Conservation (phyloP, 495 filamentous ascomycete species). For the Penicillium psychrofluorescens region DNA sequence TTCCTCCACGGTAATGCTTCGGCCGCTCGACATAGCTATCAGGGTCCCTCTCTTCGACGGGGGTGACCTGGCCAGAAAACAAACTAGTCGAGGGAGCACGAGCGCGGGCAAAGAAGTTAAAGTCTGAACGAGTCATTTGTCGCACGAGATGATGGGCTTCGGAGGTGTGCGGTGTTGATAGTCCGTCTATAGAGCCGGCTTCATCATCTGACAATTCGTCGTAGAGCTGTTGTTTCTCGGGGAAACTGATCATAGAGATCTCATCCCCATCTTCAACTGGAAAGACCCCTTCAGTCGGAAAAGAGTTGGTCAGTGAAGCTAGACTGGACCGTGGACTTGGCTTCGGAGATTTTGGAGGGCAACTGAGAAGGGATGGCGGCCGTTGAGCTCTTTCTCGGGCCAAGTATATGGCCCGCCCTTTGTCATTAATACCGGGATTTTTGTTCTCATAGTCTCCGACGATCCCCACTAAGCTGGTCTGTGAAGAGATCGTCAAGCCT, state of each 20-base stretch:
- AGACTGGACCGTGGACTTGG: constrained; percentile 20
- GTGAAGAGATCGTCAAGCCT: constrained; percentile 22
- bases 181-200: constrained; percentile 20
- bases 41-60: constrained; percentile 49
- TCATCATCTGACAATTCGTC: constrained; percentile 26
- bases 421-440: constrained; percentile 17
- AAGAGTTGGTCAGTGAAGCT: constrained; percentile 24
- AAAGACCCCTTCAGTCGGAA: constrained; percentile 22
- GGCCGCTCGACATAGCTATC: constrained; percentile 65
- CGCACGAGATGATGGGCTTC: constrained; percentile 28
- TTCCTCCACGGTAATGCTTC: constrained; percentile 63
- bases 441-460: constrained; percentile 26
- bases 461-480: constrained; percentile 18
- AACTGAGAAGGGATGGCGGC: constrained; percentile 28
- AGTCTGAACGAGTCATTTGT: constrained; percentile 35
- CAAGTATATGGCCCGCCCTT: constrained; percentile 28
- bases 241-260: constrained; percentile 29
- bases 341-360: constrained; percentile 25
- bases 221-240: constrained; percentile 28
- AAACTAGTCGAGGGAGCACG: constrained; percentile 31
- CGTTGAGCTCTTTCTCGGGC: constrained; percentile 28
- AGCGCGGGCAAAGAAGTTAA: constrained; percentile 28
- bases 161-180: constrained; percentile 21
- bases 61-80: constrained; percentile 53
- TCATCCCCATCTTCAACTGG: constrained; percentile 30